These are phyloP conservation scores for Hygrocybe coccinea DNA, from an alignment of 768 basidiomycete species.

Conservation along the genomic window DNA sequence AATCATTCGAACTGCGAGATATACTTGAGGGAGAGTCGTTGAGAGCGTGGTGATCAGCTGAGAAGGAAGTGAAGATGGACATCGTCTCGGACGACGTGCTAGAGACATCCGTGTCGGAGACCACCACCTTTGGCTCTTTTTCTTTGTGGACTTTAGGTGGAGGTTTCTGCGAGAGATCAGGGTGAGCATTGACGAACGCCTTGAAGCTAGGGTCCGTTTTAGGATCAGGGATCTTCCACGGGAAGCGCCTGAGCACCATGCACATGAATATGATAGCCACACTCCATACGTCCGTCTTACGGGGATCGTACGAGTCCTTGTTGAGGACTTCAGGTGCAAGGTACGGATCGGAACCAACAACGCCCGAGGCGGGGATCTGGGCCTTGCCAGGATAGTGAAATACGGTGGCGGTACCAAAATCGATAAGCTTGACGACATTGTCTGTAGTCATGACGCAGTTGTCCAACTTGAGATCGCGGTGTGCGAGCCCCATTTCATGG, in stretches of 20 bases:
- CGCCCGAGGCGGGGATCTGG: constrained; percentile 72
- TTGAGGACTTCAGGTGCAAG: constrained; percentile 92
- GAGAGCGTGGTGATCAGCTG: constrained; percentile 37
- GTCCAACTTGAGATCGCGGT: constrained; percentile 98
- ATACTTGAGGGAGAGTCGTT: constrained; percentile 45
- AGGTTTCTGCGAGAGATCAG: constrained; percentile 63
- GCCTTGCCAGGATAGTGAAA: constrained; percentile 97
- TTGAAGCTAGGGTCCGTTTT: constrained; percentile 90
- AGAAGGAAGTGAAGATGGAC: constrained; percentile 41
- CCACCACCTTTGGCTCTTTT: constrained; percentile 2
- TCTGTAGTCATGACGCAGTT: constrained; percentile 98
- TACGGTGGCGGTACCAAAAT: constrained; percentile 99
- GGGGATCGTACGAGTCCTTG: constrained; percentile 81
- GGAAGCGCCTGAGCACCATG: constrained; percentile 96
- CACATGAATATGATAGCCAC: constrained; percentile 99
- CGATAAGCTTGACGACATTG: constrained; percentile 97
- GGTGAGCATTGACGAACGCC: constrained; percentile 89
- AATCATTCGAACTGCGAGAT: constrained; percentile 22
- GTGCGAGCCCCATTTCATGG: constrained; percentile 94
- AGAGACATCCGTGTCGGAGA: constrained; percentile 19
- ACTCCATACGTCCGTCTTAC: constrained; percentile 98
- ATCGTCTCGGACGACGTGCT: constrained; percentile 42
- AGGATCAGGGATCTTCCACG: constrained; percentile 96
- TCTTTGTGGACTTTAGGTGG: constrained; percentile 32
- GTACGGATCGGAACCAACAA: constrained; percentile 97